Evolutionary conservation across 305 asterid species (phyloP).

Genomic region (Solanum hybrid): DNA sequence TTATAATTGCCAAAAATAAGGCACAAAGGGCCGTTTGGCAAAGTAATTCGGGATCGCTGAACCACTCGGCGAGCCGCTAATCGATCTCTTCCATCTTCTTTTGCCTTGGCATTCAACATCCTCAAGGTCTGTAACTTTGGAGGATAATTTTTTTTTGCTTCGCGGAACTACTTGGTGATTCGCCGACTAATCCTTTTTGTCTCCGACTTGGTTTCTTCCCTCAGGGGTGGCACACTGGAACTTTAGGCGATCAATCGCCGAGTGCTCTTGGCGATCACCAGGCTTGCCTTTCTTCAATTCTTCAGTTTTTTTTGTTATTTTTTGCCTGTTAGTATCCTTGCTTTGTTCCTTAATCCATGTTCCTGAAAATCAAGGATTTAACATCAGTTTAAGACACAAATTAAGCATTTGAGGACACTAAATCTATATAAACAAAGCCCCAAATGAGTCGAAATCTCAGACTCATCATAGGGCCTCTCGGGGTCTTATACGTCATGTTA

Average conservation of each 20-base stretch:
- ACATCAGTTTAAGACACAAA: not conserved
- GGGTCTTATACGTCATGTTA: not conserved
- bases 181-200: too few species aligned
- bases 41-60: not conserved
- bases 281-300: not conserved
- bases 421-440: too few species aligned
- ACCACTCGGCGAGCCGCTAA: not conserved
- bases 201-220: not conserved
- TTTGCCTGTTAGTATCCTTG: not conserved
- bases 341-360: not conserved
- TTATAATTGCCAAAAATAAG: too few species aligned
- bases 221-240: not conserved
- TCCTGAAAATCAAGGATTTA: too few species aligned
- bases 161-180: not conserved
- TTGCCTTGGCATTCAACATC: not conserved
- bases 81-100: not conserved
- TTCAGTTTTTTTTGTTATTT: not conserved
- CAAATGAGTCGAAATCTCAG: not conserved
- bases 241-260: too few species aligned
- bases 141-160: not conserved
- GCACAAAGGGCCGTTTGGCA: not conserved
- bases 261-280: not conserved
- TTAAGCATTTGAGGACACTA: not conserved
- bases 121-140: not conserved
- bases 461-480: not conserved